A percentile compares a stretch with the other conserved stretches of the same genome.
Conservation (phyloP, 2,329 filamentous ascomycete genomes). For the Sclerotinia borealis region DNA sequence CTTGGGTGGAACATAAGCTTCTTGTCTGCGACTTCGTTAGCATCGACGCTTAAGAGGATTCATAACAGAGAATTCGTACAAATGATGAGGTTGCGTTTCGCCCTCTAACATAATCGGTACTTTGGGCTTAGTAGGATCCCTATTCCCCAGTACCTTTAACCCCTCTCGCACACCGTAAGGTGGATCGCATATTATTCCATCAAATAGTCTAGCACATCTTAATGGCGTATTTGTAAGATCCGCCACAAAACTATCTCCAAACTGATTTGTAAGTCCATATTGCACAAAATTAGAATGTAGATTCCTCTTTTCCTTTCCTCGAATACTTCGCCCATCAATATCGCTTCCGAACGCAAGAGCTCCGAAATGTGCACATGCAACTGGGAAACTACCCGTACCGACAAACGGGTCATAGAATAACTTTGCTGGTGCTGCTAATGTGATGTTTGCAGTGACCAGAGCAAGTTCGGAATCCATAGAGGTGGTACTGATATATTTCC, state of each 20-base stretch:
- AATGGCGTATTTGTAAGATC: conserved; percentile 87
- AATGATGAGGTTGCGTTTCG: conserved; percentile 51
- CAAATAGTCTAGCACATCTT: conserved; percentile 54
- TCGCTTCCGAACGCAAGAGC: conserved; percentile 80
- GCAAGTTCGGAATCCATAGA: conserved; percentile 96
- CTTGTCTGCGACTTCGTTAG: conserved; percentile 38
- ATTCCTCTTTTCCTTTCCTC: conserved; percentile 55
- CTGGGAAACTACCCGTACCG: conserved; percentile 86
- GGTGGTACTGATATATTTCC: conserved; percentile 89
- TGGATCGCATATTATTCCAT: conserved; percentile 92
- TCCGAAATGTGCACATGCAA: conserved; percentile 87
- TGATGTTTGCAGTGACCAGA: conserved; percentile 86
- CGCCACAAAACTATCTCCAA: conserved; percentile 75
- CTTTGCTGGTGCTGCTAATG: conserved; percentile 73
- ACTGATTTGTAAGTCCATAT: conserved; percentile 60
- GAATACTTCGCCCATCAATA: conserved; percentile 84
- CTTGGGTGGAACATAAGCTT: conserved; percentile 78
- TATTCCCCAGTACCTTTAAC: conserved; percentile 74
- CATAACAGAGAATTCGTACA: conserved; percentile 41
- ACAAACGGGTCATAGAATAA: conserved; percentile 94
- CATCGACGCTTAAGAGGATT: neutral
- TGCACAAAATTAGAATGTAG: conserved; percentile 71
- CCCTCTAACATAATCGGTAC: conserved; percentile 62
- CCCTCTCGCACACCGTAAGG: conserved; percentile 95
- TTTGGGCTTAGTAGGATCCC: conserved; percentile 55